phyloP scores from a whole-genome alignment of 306 rosid genomes.

The Abrus pulchellus region DNA sequence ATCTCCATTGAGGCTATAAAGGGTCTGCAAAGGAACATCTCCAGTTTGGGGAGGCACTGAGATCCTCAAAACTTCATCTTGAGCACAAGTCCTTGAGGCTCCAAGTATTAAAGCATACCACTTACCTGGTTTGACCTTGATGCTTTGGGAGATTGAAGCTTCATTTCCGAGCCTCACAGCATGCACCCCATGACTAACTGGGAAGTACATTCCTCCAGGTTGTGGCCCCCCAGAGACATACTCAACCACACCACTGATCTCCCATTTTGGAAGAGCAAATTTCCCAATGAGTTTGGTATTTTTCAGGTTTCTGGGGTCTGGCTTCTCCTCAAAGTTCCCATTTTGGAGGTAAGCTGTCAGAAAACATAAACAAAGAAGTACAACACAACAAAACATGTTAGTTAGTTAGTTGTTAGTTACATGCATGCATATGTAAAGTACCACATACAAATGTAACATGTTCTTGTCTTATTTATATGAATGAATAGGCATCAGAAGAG shows the following conservation, averaged over 20 bases:
- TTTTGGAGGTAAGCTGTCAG: conserved; percentile 64
- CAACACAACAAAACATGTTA: neutral
- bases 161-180: conserved; percentile 98
- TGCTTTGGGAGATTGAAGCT: conserved; percentile 82
- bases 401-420: neutral
- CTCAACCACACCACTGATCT: conserved; percentile 84
- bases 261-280: conserved; percentile 83
- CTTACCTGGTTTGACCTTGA: conserved; percentile 68
- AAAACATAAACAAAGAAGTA: neutral
- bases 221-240: conserved; percentile 93
- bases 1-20: conserved; percentile 85
- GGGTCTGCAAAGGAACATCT: conserved; percentile 89
- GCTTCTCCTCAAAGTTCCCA: conserved; percentile 87
- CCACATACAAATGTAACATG: neutral
- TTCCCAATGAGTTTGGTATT: conserved; percentile 74
- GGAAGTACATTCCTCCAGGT: conserved; percentile 91
- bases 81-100: conserved; percentile 95
- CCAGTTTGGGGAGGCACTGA: conserved; percentile 74
- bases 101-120: conserved; percentile 81
- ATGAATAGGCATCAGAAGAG: conserved; percentile 12
- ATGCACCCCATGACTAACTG: conserved; percentile 81
- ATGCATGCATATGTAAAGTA: conserved; percentile 20
- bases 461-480: neutral
- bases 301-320: conserved; percentile 62
- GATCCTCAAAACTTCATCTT: conserved; percentile 88